Conservation (phyloP, 208 protist species). For the Trichomonas vaginalis region DNA sequence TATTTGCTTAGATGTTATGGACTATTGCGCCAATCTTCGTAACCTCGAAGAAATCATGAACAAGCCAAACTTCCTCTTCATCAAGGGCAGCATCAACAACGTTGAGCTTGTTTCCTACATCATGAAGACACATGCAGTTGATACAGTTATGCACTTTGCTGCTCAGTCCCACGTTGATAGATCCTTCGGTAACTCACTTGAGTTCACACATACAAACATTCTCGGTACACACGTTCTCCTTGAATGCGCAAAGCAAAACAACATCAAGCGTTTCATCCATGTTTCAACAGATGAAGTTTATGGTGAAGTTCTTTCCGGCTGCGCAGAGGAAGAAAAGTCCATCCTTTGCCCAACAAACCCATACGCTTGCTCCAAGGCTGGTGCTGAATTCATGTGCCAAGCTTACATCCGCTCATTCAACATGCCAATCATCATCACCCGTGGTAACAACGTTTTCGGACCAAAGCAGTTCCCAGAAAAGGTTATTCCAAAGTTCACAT, state of each 20-base stretch:
- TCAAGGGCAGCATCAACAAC: constrained; percentile 48
- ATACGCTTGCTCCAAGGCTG: constrained; percentile 67
- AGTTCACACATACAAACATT: constrained; percentile 71
- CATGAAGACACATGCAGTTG: constrained; percentile 45
- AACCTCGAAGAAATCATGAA: constrained; percentile 37
- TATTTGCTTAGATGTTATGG: constrained; percentile 61
- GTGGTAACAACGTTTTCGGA: constrained; percentile 34
- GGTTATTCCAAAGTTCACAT: constrained; percentile 14
- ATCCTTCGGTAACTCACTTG: constrained; percentile 67
- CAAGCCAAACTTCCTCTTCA: constrained; percentile 54
- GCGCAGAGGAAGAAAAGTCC: constrained; percentile 32
- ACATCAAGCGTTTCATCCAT: constrained; percentile 70
- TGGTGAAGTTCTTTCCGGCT: constrained; percentile 40
- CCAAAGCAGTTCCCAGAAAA: constrained; percentile 21
- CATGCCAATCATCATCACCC: constrained; percentile 70
- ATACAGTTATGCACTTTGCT: constrained; percentile 76
- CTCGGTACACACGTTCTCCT: constrained; percentile 71
- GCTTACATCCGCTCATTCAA: constrained; percentile 63
- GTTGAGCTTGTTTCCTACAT: not conserved
- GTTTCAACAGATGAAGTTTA: constrained; percentile 84
- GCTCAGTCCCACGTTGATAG: constrained; percentile 72
- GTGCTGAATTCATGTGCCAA: constrained; percentile 50
- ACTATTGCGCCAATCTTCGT: constrained; percentile 60
- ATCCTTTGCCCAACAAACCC: constrained; percentile 74
- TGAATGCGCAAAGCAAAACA: constrained; percentile 45